Conservation (phyloP, 371 early-diverging fungal genomes). For the Rhizopus stolonifer region DNA sequence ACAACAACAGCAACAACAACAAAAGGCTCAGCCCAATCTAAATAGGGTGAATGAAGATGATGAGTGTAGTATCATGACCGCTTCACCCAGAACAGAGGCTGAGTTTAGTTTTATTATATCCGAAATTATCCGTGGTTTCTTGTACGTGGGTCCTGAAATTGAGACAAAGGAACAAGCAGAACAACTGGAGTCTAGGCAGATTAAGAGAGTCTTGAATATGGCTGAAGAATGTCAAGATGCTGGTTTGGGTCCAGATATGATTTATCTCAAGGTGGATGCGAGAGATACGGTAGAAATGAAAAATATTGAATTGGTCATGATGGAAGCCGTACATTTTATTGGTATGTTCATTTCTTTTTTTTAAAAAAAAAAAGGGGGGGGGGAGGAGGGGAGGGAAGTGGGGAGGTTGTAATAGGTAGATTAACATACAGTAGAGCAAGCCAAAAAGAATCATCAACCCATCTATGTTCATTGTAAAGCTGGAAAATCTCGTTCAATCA, state of each 20-base stretch:
- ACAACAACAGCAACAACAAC: conserved; percentile 12
- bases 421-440: too few species aligned
- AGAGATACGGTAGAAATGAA: conserved; percentile 63
- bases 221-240: conserved; percentile 67
- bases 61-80: conserved; percentile 11
- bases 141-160: conserved; percentile 65
- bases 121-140: conserved; percentile 56
- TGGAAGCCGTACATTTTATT: conserved; percentile 55
- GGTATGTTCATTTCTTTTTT: too few species aligned
- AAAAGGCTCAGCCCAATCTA: conserved; percentile 7
- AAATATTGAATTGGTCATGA: conserved; percentile 53
- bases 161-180: conserved; percentile 39
- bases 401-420: too few species aligned
- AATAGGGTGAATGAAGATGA: conserved; percentile 42
- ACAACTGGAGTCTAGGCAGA: conserved; percentile 38
- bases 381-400: too few species aligned
- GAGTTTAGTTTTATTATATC: conserved; percentile 53
- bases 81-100: conserved; percentile 10
- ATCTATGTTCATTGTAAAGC: conserved; percentile 89
- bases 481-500: conserved; percentile 80
- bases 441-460: conserved; percentile 47
- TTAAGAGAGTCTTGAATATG: conserved; percentile 60
- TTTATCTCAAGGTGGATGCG: conserved; percentile 57
- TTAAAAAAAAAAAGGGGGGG: too few species aligned
- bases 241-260: conserved; percentile 36